These are phyloP conservation scores for Starmerella sp. DNA, from an alignment of 805 yeast genomes.

Conservation along the genomic window DNA sequence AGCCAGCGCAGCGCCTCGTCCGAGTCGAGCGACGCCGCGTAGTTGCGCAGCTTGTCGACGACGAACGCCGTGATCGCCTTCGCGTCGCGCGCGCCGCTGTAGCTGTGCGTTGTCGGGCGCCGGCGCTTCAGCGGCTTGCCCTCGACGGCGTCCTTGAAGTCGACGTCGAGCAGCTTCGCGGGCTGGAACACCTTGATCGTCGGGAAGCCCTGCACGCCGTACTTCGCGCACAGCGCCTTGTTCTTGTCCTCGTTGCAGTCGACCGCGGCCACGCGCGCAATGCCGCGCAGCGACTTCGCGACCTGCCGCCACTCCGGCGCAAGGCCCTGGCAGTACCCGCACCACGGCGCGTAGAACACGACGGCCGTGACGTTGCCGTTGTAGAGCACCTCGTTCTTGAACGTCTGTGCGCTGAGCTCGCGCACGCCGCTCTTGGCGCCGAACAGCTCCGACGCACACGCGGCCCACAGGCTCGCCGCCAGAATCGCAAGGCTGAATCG, in stretches of 20 bases:
- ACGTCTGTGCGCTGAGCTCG: slow-evolving; percentile 31
- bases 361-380: slow-evolving; percentile 75
- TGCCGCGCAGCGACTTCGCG: slow-evolving; percentile 44
- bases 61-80: slow-evolving; percentile 24
- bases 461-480: neutral
- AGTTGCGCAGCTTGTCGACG: slow-evolving; percentile 24
- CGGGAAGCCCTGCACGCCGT: slow-evolving; percentile 68
- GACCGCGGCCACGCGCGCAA: slow-evolving; percentile 57
- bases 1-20: slow-evolving; percentile 23
- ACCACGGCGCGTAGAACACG: slow-evolving; percentile 96
- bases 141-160: slow-evolving; percentile 23
- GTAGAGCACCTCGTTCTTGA: slow-evolving; percentile 52
- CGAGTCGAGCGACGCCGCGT: slow-evolving; percentile 22
- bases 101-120: slow-evolving; percentile 24
- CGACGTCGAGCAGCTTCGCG: slow-evolving; percentile 41
- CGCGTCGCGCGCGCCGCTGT: slow-evolving; percentile 27
- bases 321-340: slow-evolving; percentile 87
- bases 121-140: slow-evolving; percentile 20
- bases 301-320: slow-evolving; percentile 53
- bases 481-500: neutral
- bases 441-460: slow-evolving; percentile 7
- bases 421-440: slow-evolving; percentile 16
- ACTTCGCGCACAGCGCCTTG: slow-evolving; percentile 54
- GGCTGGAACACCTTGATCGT: slow-evolving; percentile 76
- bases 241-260: slow-evolving; percentile 69